phyloP scores from a whole-genome alignment of 768 basidiomycete genomes.

The Piloderma croceum region DNA sequence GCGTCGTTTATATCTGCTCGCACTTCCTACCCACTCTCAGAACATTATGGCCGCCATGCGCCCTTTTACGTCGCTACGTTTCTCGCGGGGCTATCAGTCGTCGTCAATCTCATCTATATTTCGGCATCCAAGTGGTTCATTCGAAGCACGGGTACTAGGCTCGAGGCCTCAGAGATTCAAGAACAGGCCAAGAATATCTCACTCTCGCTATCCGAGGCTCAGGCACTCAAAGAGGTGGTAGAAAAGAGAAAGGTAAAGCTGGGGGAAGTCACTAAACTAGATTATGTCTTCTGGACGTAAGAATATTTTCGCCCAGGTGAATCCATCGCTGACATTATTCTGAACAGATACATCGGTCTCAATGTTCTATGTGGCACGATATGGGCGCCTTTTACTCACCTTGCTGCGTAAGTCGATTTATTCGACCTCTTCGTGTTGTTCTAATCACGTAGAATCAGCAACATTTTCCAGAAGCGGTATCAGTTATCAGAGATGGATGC shows the following conservation, averaged over 20 bases:
- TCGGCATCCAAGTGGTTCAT: slow-evolving; percentile 60
- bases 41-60: slow-evolving; percentile 59
- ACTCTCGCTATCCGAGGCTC: slow-evolving; percentile 48
- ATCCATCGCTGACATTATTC: slow-evolving; percentile 5
- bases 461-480: slow-evolving; percentile 68
- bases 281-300: slow-evolving; percentile 77
- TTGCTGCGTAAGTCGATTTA: slow-evolving; percentile 65
- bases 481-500: slow-evolving; percentile 53
- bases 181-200: slow-evolving; percentile 48
- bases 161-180: slow-evolving; percentile 58
- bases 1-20: slow-evolving; percentile 72
- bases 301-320: slow-evolving; percentile 15
- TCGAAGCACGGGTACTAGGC: slow-evolving; percentile 50
- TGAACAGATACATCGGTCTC: slow-evolving; percentile 61
- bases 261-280: slow-evolving; percentile 55
- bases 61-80: slow-evolving; percentile 68
- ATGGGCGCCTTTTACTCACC: slow-evolving; percentile 75
- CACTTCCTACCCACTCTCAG: slow-evolving; percentile 69
- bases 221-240: slow-evolving; percentile 59
- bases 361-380: slow-evolving; percentile 72
- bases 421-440: slow-evolving; percentile 5
- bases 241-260: slow-evolving; percentile 59
- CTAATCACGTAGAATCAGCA: slow-evolving; percentile 38
- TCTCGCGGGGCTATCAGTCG: slow-evolving; percentile 60
- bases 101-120: slow-evolving; percentile 65